phyloP scores from a whole-genome alignment of 2,329 filamentous ascomycete species.

The Curvularia eragrostidis region DNA sequence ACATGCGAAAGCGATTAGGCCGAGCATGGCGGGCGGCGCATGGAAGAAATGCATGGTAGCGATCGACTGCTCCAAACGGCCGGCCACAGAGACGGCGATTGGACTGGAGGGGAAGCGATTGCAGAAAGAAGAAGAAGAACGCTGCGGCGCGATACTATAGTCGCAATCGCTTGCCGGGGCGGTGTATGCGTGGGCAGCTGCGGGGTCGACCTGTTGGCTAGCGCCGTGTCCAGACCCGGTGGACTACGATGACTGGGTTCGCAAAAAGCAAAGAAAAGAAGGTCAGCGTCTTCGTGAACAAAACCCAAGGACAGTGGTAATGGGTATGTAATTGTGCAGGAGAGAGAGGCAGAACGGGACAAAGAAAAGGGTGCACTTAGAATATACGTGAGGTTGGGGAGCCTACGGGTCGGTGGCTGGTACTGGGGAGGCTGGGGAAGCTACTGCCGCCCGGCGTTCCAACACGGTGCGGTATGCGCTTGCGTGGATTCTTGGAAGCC shows the following conservation, averaged over 20 bases:
- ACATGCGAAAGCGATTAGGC: constrained; percentile 51
- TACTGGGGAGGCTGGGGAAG: constrained; percentile 20
- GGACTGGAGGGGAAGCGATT: constrained; percentile 12
- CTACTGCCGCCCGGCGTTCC: constrained; percentile 12
- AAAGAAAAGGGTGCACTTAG: constrained; percentile 44
- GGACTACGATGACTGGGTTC: constrained; percentile 10
- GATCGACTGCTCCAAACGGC: constrained; percentile 15
- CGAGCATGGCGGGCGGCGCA: constrained; percentile 75
- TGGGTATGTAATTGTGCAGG: constrained; percentile 25
- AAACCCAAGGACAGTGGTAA: constrained; percentile 5
- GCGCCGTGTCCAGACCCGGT: constrained; percentile 13
- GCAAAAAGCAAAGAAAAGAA: constrained; percentile 7
- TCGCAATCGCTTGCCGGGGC: constrained; percentile 16
- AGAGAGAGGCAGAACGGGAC: constrained; percentile 17
- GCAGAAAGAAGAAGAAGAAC: constrained; percentile 13
- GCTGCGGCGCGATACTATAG: constrained; percentile 3
- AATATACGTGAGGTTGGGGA: constrained; percentile 39
- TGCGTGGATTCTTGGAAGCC: constrained; percentile 13
- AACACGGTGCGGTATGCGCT: constrained; percentile 15
- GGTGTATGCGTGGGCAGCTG: constrained; percentile 26
- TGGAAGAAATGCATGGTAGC: constrained; percentile 38
- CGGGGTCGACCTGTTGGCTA: constrained; percentile 27
- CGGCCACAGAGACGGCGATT: constrained; percentile 13
- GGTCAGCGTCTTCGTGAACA: constrained; percentile 19
- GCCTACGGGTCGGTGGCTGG: constrained; percentile 19